These are phyloP conservation scores for Westerdykella ornata DNA, from an alignment of 2,329 filamentous ascomycete species.

Conservation along the genomic window DNA sequence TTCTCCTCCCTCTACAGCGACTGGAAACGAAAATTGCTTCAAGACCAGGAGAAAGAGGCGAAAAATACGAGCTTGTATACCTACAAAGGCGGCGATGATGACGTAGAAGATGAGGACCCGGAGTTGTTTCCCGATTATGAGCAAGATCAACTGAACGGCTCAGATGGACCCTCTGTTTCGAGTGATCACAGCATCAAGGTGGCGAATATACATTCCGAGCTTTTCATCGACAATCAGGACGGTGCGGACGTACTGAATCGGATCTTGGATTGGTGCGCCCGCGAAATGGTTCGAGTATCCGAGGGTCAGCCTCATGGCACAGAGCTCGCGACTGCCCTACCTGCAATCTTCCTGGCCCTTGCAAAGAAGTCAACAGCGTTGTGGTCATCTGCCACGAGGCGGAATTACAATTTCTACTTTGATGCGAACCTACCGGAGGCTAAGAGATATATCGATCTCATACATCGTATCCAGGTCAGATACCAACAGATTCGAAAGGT, in stretches of 20 bases:
- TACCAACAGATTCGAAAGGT: constrained; percentile 62
- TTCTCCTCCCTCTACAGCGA: constrained; percentile 69
- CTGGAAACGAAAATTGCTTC: constrained; percentile 71
- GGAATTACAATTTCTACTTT: constrained; percentile 78
- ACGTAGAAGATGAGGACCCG: constrained; percentile 69
- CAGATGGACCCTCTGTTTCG: constrained; percentile 14
- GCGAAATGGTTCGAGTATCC: constrained; percentile 22
- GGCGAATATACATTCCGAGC: constrained; percentile 28
- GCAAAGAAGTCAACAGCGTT: constrained; percentile 51
- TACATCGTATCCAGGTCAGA: constrained; percentile 61
- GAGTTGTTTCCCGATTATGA: constrained; percentile 77
- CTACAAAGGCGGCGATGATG: constrained; percentile 73
- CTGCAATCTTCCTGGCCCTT: constrained; percentile 59
- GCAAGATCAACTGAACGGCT: constrained; percentile 39
- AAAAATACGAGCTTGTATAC: constrained; percentile 72
- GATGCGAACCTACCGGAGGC: constrained; percentile 71
- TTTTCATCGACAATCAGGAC: constrained; percentile 20
- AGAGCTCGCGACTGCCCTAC: constrained; percentile 50
- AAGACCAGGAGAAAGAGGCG: constrained; percentile 69
- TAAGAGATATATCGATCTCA: constrained; percentile 62
- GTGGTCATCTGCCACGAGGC: constrained; percentile 25
- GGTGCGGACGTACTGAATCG: constrained; percentile 21
- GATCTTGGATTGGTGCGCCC: constrained; percentile 28
- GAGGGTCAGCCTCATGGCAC: constrained; percentile 21
- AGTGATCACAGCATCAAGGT: constrained; percentile 31